Evolutionary conservation across 2,329 filamentous ascomycete species (phyloP), one percentile per base, ranked within the genome.

Genomic region (Metarhizium rileyi): DNA sequence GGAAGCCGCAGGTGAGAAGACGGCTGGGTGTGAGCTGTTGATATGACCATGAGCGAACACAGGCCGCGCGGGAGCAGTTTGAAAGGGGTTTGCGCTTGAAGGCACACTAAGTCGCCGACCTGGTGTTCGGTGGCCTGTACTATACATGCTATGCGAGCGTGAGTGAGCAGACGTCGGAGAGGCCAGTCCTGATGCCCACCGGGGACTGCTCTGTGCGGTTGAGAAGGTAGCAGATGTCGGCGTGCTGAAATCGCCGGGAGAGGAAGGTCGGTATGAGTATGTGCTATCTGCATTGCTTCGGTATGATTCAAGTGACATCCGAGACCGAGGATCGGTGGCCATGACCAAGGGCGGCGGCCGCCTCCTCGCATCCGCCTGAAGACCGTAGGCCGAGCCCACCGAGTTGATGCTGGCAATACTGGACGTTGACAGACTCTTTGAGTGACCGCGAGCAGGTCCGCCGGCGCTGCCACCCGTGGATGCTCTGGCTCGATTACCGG

Each of bases 221-320:
- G 89, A 89, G 59, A 89, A 94, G 0, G 87, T 87, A 10, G 86
- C 82, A 1, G 90, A 91, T 0, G 87, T 90, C 2, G 90, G 89
- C 3, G 90, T 95, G 61, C 84, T 86, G 55, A 85, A 87, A 33
- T 87, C 86, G 52, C 78, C 81, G 0, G 86, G 84, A 3, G 87
- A 87, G 6, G 82, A 76, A 3, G 77, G 75, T 25, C 82, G 77
- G 57, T 85, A 85, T 3, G 63, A 60, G 57, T 84, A 86, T 47
- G 81, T 77, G 50, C 76, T 74, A 12, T 84, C 82, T 18, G 80
- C 77, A 38, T 78, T 79, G 48, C 77, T 80, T 52, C 80, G 78
- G 46, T 86, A 83, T 3, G 82, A 78, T 50, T 93, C 87, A 44
- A 88, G 65, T 5, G 83, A 81, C 20, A 86, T 65, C 41, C 84